Percentiles rank a stretch among this genome's conserved stretches.
phyloP scores from a whole-genome alignment of 2,329 filamentous ascomycete species.

The Ceratocystis papillata region DNA sequence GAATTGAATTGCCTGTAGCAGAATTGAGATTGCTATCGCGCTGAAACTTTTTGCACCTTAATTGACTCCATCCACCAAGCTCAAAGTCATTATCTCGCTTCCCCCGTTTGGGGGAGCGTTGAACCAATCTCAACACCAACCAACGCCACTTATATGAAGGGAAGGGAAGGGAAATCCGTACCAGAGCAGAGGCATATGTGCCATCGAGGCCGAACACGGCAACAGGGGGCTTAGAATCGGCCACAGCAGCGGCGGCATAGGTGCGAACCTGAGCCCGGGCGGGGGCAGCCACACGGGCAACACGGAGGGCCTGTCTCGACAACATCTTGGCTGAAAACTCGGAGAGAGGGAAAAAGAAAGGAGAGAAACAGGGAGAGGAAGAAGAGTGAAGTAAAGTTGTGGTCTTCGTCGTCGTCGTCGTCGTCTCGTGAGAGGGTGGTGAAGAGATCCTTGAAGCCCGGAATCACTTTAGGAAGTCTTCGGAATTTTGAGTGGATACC shows the following conservation, averaged over 20 bases:
- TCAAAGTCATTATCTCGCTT: background rate
- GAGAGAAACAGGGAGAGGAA: conserved; percentile 28
- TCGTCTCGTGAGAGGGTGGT: conserved; percentile 16
- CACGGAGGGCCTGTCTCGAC: conserved; percentile 48
- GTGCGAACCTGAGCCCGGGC: conserved; percentile 54
- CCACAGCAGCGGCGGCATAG: conserved; percentile 70
- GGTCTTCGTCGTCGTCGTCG: conserved; percentile 23
- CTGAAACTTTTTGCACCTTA: conserved; percentile 1
- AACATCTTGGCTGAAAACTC: conserved; percentile 36
- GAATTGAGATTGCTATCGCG: background rate
- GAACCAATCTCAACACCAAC: background rate
- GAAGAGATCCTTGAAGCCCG: conserved; percentile 21
- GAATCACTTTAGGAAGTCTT: conserved; percentile 22
- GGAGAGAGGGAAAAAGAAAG: conserved; percentile 9
- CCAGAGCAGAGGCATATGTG: conserved; percentile 96
- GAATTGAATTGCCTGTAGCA: background rate
- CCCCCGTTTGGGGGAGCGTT: no score
- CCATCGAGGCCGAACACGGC: conserved; percentile 92
- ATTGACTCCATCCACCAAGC: conserved; percentile 7
- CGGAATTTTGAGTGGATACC: conserved; percentile 24
- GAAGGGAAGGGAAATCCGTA: conserved; percentile 43
- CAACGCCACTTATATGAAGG: background rate
- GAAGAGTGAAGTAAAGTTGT: conserved; percentile 25
- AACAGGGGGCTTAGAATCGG: conserved; percentile 67
- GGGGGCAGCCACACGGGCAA: conserved; percentile 51